Evolutionary conservation across 331 rosid genomes (phyloP).

Genomic region (Phaseolus coccineus): DNA sequence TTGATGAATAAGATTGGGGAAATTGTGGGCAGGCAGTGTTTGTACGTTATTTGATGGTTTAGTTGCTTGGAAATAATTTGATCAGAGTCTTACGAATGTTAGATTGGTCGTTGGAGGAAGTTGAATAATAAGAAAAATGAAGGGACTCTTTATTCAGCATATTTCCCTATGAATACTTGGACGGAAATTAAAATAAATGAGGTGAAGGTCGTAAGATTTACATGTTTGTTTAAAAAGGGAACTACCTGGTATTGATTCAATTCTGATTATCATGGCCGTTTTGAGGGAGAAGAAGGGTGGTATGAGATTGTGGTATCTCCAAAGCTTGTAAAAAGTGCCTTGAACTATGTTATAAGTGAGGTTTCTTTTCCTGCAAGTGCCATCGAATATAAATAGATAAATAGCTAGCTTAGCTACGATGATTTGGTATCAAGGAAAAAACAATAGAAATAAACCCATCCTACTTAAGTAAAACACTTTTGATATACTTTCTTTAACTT

Average conservation of each 20-base stretch:
- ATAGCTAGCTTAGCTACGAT: not conserved
- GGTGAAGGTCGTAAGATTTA: no score
- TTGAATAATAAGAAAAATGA: slow-evolving; percentile 20
- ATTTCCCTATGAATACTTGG: not conserved
- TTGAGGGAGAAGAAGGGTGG: slow-evolving; percentile 9
- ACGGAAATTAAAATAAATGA: no score
- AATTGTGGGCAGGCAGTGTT: slow-evolving; percentile 27
- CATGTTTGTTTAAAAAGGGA: not conserved
- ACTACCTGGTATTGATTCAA: slow-evolving; percentile 26
- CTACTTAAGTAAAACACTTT: slow-evolving; percentile 12
- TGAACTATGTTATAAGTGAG: slow-evolving; percentile 21
- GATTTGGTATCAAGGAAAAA: slow-evolving; percentile 16
- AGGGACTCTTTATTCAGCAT: not conserved
- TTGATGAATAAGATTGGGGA: slow-evolving; percentile 34
- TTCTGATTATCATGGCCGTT: not conserved
- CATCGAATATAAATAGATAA: not conserved
- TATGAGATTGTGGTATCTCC: not conserved
- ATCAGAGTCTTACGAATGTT: not conserved
- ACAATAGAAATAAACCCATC: not conserved
- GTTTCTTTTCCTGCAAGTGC: slow-evolving; percentile 25
- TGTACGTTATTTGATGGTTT: slow-evolving; percentile 8
- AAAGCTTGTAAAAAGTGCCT: not conserved
- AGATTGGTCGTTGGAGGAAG: slow-evolving; percentile 25
- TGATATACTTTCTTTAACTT: slow-evolving; percentile 1
- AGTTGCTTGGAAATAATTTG: slow-evolving; percentile 27